phyloP scores from a whole-genome alignment of 2,329 filamentous ascomycete species.

The Diaporthe sp. region DNA sequence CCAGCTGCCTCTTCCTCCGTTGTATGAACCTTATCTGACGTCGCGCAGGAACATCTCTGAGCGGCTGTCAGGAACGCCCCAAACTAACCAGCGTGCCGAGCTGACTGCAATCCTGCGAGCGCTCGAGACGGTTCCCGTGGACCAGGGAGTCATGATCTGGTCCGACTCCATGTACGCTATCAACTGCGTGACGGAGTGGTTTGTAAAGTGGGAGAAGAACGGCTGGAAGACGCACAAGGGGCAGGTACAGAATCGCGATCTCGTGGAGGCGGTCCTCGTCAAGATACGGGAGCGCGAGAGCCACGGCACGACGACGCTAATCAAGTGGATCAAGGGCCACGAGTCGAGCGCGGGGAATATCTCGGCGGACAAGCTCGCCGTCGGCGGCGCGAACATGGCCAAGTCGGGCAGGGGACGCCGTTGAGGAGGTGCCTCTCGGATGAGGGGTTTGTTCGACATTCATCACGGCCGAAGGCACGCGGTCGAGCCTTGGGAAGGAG shows the following conservation, averaged over 20 bases:
- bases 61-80: conserved; percentile 77
- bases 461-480: neutral
- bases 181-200: conserved; percentile 90
- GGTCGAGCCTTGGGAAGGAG: neutral
- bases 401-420: conserved; percentile 34
- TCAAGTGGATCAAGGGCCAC: conserved; percentile 94
- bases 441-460: neutral
- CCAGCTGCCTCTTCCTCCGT: neutral
- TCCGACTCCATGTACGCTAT: conserved; percentile 95
- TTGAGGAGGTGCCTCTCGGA: conserved; percentile 14
- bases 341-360: conserved; percentile 79
- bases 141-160: conserved; percentile 80
- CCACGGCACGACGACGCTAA: conserved; percentile 73
- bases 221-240: conserved; percentile 81
- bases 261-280: conserved; percentile 79
- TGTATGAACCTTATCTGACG: conserved; percentile 40
- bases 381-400: conserved; percentile 66
- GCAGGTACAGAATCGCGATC: conserved; percentile 89
- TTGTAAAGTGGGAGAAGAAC: conserved; percentile 79
- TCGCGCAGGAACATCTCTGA: conserved; percentile 76
- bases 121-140: conserved; percentile 78
- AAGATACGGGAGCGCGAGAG: conserved; percentile 78
- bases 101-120: conserved; percentile 89
- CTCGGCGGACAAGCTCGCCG: conserved; percentile 84
- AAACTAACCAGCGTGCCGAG: conserved; percentile 98